A percentile compares a stretch with the other conserved stretches of the same genome.
These are phyloP conservation scores for Leccinum subgranulosum DNA, from an alignment of 768 basidiomycete genomes.

Conservation along the genomic window DNA sequence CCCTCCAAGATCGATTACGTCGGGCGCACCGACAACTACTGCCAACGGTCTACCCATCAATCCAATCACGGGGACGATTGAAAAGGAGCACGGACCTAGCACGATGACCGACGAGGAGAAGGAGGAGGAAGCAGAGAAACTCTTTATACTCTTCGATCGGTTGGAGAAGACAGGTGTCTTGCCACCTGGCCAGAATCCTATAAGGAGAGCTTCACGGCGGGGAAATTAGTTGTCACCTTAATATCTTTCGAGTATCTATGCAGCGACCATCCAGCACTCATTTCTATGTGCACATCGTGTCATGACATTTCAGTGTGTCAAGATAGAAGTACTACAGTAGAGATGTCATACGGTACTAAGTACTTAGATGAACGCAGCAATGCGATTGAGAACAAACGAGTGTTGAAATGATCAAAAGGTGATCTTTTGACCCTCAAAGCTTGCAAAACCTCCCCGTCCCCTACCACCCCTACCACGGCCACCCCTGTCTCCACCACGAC, in stretches of 20 bases:
- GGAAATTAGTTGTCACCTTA: constrained; percentile 9
- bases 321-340: not conserved
- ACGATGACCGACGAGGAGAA: constrained; percentile 96
- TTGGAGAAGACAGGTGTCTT: constrained; percentile 75
- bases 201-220: constrained; percentile 61
- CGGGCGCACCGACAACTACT: constrained; percentile 34
- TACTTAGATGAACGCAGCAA: not conserved
- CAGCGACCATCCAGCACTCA: not conserved
- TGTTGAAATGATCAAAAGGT: constrained; percentile 36
- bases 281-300: not conserved
- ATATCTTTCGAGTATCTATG: not conserved
- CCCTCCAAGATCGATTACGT: constrained; percentile 37
- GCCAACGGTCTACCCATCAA: constrained; percentile 54
- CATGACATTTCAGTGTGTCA: constrained; percentile 1
- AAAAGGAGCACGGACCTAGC: constrained; percentile 35
- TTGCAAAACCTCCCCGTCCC: constrained; percentile 52
- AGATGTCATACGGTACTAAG: not conserved
- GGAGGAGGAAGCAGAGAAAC: constrained; percentile 85
- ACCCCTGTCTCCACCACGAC: constrained; percentile 39
- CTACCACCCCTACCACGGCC: constrained; percentile 37
- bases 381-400: not conserved
- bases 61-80: constrained; percentile 81
- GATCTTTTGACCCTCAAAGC: constrained; percentile 51
- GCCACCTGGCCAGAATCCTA: constrained; percentile 63
- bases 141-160: constrained; percentile 89